Conservation (phyloP, 2,329 filamentous ascomycete genomes). For the Didymella pomorum region DNA sequence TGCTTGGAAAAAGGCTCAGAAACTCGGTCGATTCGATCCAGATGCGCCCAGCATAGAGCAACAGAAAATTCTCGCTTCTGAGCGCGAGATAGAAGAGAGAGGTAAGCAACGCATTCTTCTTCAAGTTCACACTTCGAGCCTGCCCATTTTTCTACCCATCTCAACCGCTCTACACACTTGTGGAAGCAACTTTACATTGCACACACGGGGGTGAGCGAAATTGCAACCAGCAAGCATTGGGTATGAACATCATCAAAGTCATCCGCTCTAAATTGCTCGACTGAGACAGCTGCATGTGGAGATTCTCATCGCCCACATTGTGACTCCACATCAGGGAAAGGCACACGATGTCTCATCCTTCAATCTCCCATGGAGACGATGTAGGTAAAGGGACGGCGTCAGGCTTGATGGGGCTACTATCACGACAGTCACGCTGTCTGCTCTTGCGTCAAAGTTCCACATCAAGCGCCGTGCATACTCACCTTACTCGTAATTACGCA, state of each 20-base stretch:
- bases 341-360: conserved; percentile 31
- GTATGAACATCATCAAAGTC: background rate
- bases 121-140: conserved; percentile 2
- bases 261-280: background rate
- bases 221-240: conserved; percentile 12
- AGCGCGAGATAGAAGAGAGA: conserved; percentile 73
- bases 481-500: background rate
- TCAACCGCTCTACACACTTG: background rate
- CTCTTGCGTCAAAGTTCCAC: background rate
- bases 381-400: background rate
- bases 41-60: conserved; percentile 76
- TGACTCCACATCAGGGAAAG: conserved; percentile 12
- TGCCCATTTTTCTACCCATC: conserved; percentile 9
- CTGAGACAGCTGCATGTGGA: conserved; percentile 26
- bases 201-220: conserved; percentile 12
- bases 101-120: conserved; percentile 57
- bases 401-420: background rate
- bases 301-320: conserved; percentile 5
- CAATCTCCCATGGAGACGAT: conserved; percentile 24
- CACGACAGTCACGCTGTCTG: background rate
- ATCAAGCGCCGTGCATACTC: background rate
- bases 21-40: conserved; percentile 95
- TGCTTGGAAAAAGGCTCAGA: conserved; percentile 94
- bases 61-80: conserved; percentile 72
- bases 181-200: background rate